Conservation (phyloP, 768 basidiomycete species). For the Termitomyces sp. region DNA sequence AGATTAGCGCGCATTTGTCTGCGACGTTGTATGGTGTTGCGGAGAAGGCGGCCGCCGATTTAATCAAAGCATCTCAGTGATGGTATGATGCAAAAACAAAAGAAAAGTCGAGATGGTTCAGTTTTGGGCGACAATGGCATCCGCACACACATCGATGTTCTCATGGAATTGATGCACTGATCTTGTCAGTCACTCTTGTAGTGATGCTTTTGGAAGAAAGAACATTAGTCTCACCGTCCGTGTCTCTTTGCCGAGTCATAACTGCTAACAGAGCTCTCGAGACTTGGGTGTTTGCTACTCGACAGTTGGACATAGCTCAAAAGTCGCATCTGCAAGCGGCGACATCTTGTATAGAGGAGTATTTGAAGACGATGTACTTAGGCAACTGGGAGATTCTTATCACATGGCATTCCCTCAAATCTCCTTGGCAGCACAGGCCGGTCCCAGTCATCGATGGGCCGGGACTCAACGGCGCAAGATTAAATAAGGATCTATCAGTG, state of each 20-base stretch:
- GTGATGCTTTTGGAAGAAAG: neutral
- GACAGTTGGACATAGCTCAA: no score
- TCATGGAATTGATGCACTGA: neutral
- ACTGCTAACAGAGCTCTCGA: neutral
- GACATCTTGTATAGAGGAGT: no score
- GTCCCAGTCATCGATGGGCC: neutral
- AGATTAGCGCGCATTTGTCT: conserved; percentile 44
- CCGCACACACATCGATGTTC: neutral
- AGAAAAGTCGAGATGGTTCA: neutral
- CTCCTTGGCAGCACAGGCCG: no score
- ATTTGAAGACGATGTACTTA: no score
- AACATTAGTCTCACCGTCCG: neutral
- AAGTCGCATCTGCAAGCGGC: no score
- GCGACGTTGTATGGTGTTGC: conserved; percentile 53
- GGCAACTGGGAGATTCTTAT: no score
- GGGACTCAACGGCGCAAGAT: neutral
- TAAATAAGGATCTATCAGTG: neutral
- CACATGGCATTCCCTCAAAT: no score
- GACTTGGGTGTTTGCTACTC: no score
- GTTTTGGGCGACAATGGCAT: neutral
- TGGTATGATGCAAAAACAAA: conserved; percentile 10
- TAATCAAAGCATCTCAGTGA: conserved; percentile 41
- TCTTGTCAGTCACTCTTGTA: neutral
- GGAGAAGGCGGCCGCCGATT: conserved; percentile 50
- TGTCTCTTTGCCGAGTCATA: no score